Conservation (phyloP, 805 yeast species). For the Wickerhamiella bombiphila region DNA sequence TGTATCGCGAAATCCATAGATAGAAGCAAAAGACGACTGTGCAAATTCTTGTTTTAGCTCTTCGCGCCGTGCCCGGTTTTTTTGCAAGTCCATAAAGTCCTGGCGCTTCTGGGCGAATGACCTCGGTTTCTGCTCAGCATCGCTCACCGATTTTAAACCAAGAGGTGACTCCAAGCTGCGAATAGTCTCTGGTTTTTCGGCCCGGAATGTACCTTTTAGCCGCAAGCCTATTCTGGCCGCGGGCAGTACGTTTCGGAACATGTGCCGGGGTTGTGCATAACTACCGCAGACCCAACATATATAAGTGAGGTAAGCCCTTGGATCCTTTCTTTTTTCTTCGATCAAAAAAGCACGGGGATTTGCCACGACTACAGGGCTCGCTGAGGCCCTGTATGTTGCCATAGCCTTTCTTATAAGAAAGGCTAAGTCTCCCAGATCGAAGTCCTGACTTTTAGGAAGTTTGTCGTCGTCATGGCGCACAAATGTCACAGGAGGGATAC, state of each 20-base stretch:
- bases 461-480: conserved; percentile 20
- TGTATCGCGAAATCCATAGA: conserved; percentile 51
- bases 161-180: conserved; percentile 30
- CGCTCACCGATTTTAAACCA: conserved; percentile 32
- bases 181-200: conserved; percentile 18
- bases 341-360: conserved; percentile 25
- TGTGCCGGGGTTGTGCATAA: not conserved
- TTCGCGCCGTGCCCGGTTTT: conserved; percentile 33
- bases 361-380: conserved; percentile 25
- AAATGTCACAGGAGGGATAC: conserved; percentile 26
- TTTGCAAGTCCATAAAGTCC: conserved; percentile 36
- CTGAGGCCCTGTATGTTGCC: conserved; percentile 22
- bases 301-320: not conserved
- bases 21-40: conserved; percentile 52
- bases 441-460: conserved; percentile 26
- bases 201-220: conserved; percentile 5
- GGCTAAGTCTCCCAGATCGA: conserved; percentile 22
- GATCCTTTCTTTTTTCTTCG: conserved; percentile 16
- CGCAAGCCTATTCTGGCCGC: not conserved
- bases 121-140: conserved; percentile 29
- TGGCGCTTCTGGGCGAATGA: conserved; percentile 27
- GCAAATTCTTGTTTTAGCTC: conserved; percentile 49
- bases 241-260: not conserved
- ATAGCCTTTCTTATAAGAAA: conserved; percentile 19
- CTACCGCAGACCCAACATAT: not conserved